Base-by-base conservation (phyloP, 2,329 filamentous ascomycete species). In the Trichoderma polysporum region DNA sequence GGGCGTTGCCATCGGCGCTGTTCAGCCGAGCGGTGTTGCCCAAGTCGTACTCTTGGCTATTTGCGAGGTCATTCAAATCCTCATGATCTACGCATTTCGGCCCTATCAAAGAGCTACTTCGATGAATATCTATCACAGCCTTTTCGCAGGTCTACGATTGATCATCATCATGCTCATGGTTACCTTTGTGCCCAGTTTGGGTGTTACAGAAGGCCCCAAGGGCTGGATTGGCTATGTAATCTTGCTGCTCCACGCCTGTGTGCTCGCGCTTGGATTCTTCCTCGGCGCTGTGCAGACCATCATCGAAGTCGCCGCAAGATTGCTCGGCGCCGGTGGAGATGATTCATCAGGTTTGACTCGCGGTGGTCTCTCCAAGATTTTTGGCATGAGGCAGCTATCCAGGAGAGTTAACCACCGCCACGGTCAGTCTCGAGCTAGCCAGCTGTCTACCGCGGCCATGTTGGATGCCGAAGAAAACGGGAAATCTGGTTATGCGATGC, bases 201-300 rank as follows among this genome's bases (percentile, higher is more conserved):
- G 88, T 25, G 89, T 97, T 5, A 86, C 86, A 0, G 90, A 96
- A 74, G 88, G 90, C 0, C 83, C 91, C 1, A 96, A 94, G 76
- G 93, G 94, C 4, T 99, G 95, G 95, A 91, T 98, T 71, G 95
- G 94, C 41, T 99, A 99, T 76, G 88, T 90, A 29, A 96, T 98
- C 66, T 83, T 99, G 56, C 78, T 96, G 31, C 86, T 97, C 39
- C 95, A 99, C 75, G 94, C 87, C 3, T 85, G 90, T 69, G 92
- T 97, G 0, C 81, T 99, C 25, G 84, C 97, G 3, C 92, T 98
- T 73, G 94, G 93, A 1, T 99, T 98, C 81, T 92, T 97, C 76
- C 82, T 99, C 63, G 97, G 97, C 75, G 91, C 95, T 1, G 77
- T 97, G 7, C 93, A 97, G 76, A 97, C 94, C 0, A 85, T 97